These are phyloP conservation scores for Yamadazyma atlantica DNA, from an alignment of 1,139 yeast genomes.

Conservation along the genomic window DNA sequence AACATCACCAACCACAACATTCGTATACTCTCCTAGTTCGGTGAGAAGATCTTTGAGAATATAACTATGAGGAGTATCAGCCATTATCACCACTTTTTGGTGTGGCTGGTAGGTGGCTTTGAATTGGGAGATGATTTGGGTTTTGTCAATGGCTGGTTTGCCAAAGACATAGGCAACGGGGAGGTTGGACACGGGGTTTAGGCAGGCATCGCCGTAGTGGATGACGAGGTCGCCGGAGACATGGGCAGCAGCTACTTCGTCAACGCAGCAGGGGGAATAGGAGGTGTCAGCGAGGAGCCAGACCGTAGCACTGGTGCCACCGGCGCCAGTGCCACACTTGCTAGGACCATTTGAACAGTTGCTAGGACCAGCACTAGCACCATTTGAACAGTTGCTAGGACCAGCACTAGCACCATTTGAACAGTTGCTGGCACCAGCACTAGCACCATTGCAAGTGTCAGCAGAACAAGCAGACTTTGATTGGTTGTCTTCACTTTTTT, in stretches of 20 bases:
- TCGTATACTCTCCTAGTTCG: conserved; percentile 35
- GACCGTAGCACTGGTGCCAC: background rate
- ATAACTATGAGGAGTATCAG: conserved; percentile 61
- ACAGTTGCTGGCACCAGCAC: background rate
- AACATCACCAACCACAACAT: conserved; percentile 49
- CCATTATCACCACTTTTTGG: conserved; percentile 57
- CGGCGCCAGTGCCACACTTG: background rate
- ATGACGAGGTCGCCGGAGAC: conserved; percentile 81
- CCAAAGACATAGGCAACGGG: conserved; percentile 81
- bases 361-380: background rate
- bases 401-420: background rate
- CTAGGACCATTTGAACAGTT: background rate
- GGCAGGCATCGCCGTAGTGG: conserved; percentile 94
- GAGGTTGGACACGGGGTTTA: conserved; percentile 72
- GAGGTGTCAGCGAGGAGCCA: conserved; percentile 81
- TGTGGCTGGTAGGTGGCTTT: conserved; percentile 28
- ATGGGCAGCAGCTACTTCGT: conserved; percentile 95
- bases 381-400: too few relatives aligned
- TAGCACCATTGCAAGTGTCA: too few relatives aligned
- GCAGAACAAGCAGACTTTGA: too few relatives aligned
- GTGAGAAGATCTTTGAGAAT: conserved; percentile 36
- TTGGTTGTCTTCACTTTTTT: too few relatives aligned
- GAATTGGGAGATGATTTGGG: conserved; percentile 33
- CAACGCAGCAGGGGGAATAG: conserved; percentile 93
- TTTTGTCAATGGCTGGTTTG: conserved; percentile 50